phyloP scores from a whole-genome alignment of 345 rosid genomes.

The Luvunga scandens region DNA sequence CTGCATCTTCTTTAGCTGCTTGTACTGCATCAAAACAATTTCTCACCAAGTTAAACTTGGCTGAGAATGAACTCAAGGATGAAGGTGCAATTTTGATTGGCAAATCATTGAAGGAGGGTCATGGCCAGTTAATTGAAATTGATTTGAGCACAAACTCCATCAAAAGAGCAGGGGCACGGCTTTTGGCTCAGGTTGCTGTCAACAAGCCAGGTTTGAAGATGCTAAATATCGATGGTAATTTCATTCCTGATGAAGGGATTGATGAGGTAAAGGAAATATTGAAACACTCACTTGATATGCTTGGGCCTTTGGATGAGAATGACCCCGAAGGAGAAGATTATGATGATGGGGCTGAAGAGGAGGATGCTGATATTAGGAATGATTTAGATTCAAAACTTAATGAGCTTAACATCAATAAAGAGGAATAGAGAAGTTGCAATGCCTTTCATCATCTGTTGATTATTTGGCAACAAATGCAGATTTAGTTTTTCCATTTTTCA shows the following conservation, averaged over 20 bases:
- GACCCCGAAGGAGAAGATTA: conserved; percentile 76
- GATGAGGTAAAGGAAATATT: conserved; percentile 75
- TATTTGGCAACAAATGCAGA: neutral
- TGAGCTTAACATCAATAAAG: conserved; percentile 62
- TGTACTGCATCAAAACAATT: conserved; percentile 65
- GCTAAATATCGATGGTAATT: conserved; percentile 68
- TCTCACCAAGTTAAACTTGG: conserved; percentile 66
- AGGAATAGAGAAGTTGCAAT: conserved; percentile 25
- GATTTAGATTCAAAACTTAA: conserved; percentile 73
- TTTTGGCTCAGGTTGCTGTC: conserved; percentile 59
- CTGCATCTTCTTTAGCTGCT: conserved; percentile 45
- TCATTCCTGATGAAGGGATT: conserved; percentile 80
- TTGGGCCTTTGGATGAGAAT: conserved; percentile 75
- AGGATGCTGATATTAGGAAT: conserved; percentile 43
- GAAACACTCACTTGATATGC: conserved; percentile 46
- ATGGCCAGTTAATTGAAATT: conserved; percentile 58
- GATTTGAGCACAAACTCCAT: conserved; percentile 65
- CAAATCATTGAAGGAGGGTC: conserved; percentile 67
- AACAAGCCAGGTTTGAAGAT: conserved; percentile 53
- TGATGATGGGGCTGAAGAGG: conserved; percentile 60
- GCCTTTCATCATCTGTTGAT: neutral
- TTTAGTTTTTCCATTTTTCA: neutral
- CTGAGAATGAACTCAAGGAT: conserved; percentile 88
- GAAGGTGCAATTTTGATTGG: conserved; percentile 76
- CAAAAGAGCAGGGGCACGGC: conserved; percentile 71